Percentiles rank a stretch among this genome's conserved stretches.
These are phyloP conservation scores for Meredithiella fracta DNA, from an alignment of 2,329 filamentous ascomycete species.

Conservation along the genomic window DNA sequence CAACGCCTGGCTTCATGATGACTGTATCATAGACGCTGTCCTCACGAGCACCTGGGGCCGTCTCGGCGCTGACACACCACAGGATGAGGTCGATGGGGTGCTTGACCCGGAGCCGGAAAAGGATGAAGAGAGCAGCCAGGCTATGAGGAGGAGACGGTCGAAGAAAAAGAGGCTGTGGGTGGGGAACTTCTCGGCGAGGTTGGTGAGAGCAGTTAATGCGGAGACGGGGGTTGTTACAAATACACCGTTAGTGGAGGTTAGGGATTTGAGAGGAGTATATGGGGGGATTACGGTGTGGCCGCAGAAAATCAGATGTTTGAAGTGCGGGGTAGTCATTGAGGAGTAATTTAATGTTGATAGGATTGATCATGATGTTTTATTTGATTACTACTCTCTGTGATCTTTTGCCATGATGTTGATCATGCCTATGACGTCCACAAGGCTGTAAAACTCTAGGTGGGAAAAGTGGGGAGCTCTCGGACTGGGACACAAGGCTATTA, in stretches of 20 bases:
- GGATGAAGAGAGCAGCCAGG: not conserved
- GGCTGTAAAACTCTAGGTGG: not conserved
- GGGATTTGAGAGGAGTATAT: slow-evolving; percentile 31
- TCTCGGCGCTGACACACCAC: slow-evolving; percentile 35
- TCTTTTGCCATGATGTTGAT: not conserved
- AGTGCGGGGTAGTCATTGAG: slow-evolving; percentile 32
- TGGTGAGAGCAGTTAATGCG: slow-evolving; percentile 19
- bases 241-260: slow-evolving; percentile 33
- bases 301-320: slow-evolving; percentile 33
- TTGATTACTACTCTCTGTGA: no score
- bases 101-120: not conserved
- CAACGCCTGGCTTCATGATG: slow-evolving; percentile 45
- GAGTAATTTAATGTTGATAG: not conserved
- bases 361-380: not conserved
- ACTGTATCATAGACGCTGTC: slow-evolving; percentile 42
- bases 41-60: slow-evolving; percentile 33
- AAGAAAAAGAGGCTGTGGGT: slow-evolving; percentile 30
- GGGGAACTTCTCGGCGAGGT: slow-evolving; percentile 33
- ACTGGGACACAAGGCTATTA: slow-evolving; percentile 3
- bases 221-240: not conserved
- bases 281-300: slow-evolving; percentile 38
- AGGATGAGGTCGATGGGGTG: slow-evolving; percentile 18
- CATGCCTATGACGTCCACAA: not conserved
- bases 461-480: slow-evolving; percentile 9
- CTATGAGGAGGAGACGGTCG: not conserved